Evolutionary conservation across 495 filamentous ascomycete species (phyloP), one percentile per base, ranked within the genome.

Genomic region (Filosporella fistucella): DNA sequence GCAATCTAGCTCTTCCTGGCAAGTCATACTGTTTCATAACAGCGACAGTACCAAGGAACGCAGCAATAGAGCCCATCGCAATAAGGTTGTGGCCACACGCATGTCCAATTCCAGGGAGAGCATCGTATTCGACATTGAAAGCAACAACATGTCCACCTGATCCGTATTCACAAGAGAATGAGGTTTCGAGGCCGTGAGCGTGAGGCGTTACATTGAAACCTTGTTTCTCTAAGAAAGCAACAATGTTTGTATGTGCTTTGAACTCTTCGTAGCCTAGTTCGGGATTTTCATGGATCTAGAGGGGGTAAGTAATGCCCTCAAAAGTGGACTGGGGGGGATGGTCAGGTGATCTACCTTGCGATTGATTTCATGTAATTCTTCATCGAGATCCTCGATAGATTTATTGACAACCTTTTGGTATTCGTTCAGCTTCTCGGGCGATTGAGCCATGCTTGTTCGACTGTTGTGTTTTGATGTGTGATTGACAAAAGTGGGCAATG

Each of bases 21-120:
- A 84, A 55, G 2, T 59, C 54, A 26, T 71, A 65, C 20, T 67
- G 50, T 34, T 64, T 64, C 34, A 86, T 61, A 7, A 72, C 55
- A 3, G 71, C 57, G 0, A 72, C 78, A 0, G 79, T 67, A 16
- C 78, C 80, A 3, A 88, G 58, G 13, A 74, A 82, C 0, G 67
- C 81, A 0, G 76, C 70, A 3, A 86, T 61, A 4, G 81, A 84
- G 20, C 74, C 75, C 0, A 71, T 83, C 9, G 82, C 76, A 49
- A 86, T 87, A 2, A 87, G 75, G 45, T 86, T 86, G 62, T 86
- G 82, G 3, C 84, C 82, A 48, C 82, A 86, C 0, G 81, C 82
- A 52, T 87, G 82, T 26, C 80, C 83, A 26, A 85, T 76, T 2
- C 48, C 51, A 5, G 47, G 47, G 3, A 59, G 48, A 8, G 56